Percentiles rank a stretch among this genome's conserved stretches.
Evolutionary conservation across 441 rosid genomes (phyloP).

Genomic region (Macaranga tanarius): DNA sequence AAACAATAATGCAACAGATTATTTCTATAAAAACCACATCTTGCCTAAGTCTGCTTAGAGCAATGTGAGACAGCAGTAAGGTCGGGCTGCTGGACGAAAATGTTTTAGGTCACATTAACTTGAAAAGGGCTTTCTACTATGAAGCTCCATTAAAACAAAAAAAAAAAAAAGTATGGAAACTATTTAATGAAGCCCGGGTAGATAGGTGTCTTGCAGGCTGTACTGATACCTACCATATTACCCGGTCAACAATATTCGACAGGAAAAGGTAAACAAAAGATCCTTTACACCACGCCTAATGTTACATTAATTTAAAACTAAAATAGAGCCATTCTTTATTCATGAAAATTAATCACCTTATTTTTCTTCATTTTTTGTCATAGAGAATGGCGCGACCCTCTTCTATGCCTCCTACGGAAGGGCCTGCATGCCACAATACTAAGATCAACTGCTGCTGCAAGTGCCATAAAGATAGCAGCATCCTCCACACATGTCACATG

Average conservation of each 20-base stretch:
- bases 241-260: conserved; percentile 24
- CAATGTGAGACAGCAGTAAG: not conserved
- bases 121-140: not conserved
- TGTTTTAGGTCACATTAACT: not conserved
- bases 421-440: conserved; percentile 91
- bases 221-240: conserved; percentile 10
- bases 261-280: conserved; percentile 23
- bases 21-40: too few relatives aligned
- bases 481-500: conserved; percentile 94
- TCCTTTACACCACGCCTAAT: conserved; percentile 39
- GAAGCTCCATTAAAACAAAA: not conserved
- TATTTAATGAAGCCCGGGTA: not conserved
- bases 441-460: conserved; percentile 91
- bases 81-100: not conserved
- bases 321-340: conserved; percentile 26
- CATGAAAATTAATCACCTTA: conserved; percentile 26
- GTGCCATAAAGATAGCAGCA: conserved; percentile 97
- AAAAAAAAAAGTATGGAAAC: not conserved
- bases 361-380: conserved; percentile 29
- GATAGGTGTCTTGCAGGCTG: conserved; percentile 8
- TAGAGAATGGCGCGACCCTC: conserved; percentile 61
- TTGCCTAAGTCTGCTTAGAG: too few relatives aligned
- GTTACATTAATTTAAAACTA: conserved; percentile 28
- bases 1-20: too few relatives aligned
- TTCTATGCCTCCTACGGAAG: conserved; percentile 62